Conservation (phyloP, 176 grass and related monocot species). For the Carex cristatella region DNA sequence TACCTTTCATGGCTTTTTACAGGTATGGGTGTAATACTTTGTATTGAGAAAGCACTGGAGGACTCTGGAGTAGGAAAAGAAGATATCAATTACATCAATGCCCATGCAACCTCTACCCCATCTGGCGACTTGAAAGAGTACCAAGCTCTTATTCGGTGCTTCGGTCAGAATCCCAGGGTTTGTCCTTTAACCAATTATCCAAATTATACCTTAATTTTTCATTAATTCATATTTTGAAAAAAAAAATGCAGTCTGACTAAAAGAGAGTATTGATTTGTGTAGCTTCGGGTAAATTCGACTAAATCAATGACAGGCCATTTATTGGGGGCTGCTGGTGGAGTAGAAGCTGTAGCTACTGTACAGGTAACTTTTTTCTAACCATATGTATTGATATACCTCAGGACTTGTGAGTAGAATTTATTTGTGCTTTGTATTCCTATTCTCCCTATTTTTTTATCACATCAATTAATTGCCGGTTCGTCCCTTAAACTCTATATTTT, state of each 20-base stretch:
- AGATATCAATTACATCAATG: slow-evolving; percentile 96
- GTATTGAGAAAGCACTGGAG: slow-evolving; percentile 84
- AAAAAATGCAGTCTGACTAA: neutral
- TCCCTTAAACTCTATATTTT: slow-evolving; percentile 23
- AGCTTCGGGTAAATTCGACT: slow-evolving; percentile 94
- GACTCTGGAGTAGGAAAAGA: slow-evolving; percentile 81
- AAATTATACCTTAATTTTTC: neutral
- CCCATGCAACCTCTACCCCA: slow-evolving; percentile 95
- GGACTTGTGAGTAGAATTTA: neutral
- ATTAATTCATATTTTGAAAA: neutral
- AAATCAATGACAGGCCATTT: slow-evolving; percentile 99
- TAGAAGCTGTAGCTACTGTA: slow-evolving; percentile 90
- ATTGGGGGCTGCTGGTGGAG: slow-evolving; percentile 87
- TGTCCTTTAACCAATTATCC: slow-evolving; percentile 1
- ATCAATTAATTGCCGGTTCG: neutral
- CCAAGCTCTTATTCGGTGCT: slow-evolving; percentile 78
- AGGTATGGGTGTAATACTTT: slow-evolving; percentile 87
- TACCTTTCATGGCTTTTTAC: slow-evolving; percentile 22
- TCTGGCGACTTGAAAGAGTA: slow-evolving; percentile 94
- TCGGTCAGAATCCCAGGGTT: slow-evolving; percentile 81
- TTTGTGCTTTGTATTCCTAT: neutral
- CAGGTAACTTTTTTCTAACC: slow-evolving; percentile 41
- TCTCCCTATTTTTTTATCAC: neutral
- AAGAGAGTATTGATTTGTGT: slow-evolving; percentile 23
- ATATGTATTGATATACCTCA: neutral